Conservation (phyloP, 1,284 basidiomycete species). For the Neolentinus lepideus region DNA sequence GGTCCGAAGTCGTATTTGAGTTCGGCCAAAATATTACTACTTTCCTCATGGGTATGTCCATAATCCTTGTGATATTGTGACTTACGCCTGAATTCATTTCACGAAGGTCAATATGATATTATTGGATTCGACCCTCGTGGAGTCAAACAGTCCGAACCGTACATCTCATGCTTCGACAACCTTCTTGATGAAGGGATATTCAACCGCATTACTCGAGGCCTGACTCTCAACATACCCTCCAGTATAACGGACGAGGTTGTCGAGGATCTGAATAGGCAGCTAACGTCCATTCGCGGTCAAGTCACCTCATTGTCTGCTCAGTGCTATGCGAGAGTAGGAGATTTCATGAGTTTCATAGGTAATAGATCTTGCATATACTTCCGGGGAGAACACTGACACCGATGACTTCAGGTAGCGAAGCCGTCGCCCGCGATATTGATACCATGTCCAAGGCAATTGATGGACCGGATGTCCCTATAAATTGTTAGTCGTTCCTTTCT, state of each 20-base stretch:
- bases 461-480: background rate
- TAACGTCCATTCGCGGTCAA: background rate
- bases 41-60: background rate
- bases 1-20: background rate
- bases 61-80: background rate
- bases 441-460: background rate
- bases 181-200: background rate
- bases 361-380: background rate
- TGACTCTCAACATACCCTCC: background rate
- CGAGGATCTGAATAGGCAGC: background rate
- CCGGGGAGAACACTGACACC: too few species aligned
- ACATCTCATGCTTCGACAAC: slow-evolving; percentile 2
- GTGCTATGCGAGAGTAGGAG: background rate
- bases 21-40: background rate
- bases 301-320: background rate
- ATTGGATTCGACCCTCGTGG: slow-evolving; percentile 3
- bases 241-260: background rate
- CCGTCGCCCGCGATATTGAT: background rate
- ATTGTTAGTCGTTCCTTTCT: background rate
- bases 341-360: background rate
- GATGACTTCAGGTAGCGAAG: background rate
- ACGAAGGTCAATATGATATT: background rate
- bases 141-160: background rate
- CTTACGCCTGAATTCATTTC: too few species aligned
- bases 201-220: background rate